Base-by-base conservation (phyloP, 2,329 filamentous ascomycete species). In the Claviceps maximensis region DNA sequence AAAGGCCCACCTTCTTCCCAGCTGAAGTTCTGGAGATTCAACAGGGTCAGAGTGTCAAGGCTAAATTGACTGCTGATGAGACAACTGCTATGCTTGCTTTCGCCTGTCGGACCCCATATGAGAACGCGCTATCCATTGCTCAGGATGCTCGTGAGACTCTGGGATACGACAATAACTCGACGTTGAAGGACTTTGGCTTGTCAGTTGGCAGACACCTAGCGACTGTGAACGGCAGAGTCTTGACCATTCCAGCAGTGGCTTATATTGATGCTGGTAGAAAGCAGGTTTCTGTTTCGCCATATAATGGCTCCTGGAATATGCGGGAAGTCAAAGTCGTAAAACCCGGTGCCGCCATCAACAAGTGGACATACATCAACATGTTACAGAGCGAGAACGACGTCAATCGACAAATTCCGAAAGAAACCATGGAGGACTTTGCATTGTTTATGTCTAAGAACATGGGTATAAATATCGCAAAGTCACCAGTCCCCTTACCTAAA, bases 271-370 rank as follows among this genome's bases (percentile, higher is more conserved):
- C 49, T 56, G 63, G 53, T 21, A 60, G 57, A 58, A 50, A 56
- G 38, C 59, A 47, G 41, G 49, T 41, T 1, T 8, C 55, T 5
- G 54, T 75, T 6, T 62, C 50, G 1, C 68, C 77, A 0, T 56
- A 53, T 1, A 67, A 70, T n/a, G 86, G 84, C 0, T 74, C 75
- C 1, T 93, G 87, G 87, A 89, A 89, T 60, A 78, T 91, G 72
- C 66, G 58, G 0, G 64, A 70, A 0, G 72, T 79, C 15, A 75
- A 73, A 54, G 83, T 90, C 47, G 68, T 72, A 9, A 77, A 70
- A 49, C 60, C 76, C 0, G 77, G 77, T 0, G 61, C 50, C 0
- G 55, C 51, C 6, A 74, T 84, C 33, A 61, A 64, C 0, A 66
- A 62, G 0, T 84, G 80, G 76, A 72, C 73, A 0, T 79, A 67